These are phyloP conservation scores for Rosa persica DNA, from an alignment of 306 rosid genomes.

Conservation along the genomic window DNA sequence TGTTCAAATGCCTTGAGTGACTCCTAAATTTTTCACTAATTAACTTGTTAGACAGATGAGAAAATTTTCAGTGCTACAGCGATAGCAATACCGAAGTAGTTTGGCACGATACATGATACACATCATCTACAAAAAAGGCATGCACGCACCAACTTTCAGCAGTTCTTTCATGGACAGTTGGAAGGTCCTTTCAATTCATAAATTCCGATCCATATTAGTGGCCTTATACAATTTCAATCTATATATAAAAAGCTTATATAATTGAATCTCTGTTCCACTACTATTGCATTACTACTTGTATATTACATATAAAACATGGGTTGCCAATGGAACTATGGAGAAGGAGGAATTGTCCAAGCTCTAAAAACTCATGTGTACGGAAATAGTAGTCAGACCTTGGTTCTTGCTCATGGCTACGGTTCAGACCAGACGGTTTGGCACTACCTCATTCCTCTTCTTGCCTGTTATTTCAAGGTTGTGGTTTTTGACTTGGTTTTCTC, in stretches of 20 bases:
- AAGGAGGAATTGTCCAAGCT: conserved; percentile 35
- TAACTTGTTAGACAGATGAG: too few species aligned
- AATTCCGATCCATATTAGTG: too few species aligned
- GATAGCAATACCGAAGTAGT: too few species aligned
- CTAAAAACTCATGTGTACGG: conserved; percentile 48
- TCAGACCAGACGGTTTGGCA: conserved; percentile 42
- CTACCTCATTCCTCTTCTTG: conserved; percentile 45
- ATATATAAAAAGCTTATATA: too few species aligned
- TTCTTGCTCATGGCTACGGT: conserved; percentile 54
- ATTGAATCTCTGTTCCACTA: too few species aligned
- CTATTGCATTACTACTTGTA: too few species aligned
- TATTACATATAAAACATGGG: conserved; percentile 20
- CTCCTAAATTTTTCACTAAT: too few species aligned
- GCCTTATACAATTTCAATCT: too few species aligned
- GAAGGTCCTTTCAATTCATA: neutral
- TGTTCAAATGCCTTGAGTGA: too few species aligned
- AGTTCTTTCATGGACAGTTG: neutral
- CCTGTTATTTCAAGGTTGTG: conserved; percentile 53
- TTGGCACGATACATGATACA: too few species aligned
- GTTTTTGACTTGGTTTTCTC: conserved; percentile 54
- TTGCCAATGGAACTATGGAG: conserved; percentile 25
- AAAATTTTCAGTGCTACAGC: too few species aligned
- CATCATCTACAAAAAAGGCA: too few species aligned
- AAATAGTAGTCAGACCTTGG: conserved; percentile 44
- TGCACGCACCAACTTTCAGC: neutral